Evolutionary conservation across 1,139 yeast genomes (phyloP).

Genomic region (Nadsonia commutata): DNA sequence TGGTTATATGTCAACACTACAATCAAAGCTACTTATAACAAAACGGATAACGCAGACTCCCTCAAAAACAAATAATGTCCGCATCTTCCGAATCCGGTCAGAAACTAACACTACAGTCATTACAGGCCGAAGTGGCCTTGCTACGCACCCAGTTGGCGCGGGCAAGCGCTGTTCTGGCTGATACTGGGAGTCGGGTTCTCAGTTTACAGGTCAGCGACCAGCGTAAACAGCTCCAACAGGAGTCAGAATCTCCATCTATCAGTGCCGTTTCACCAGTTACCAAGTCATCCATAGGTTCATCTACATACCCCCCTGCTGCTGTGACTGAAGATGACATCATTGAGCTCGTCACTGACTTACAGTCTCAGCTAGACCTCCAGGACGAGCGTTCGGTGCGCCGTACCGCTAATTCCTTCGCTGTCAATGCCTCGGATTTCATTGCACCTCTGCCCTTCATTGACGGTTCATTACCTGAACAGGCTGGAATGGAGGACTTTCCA

Average conservation of each 20-base stretch:
- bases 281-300: conserved; percentile 9
- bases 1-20: too few species aligned
- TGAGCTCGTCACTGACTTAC: conserved; percentile 75
- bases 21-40: too few species aligned
- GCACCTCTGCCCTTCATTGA: conserved; percentile 54
- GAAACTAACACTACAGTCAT: neutral
- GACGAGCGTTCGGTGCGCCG: conserved; percentile 26
- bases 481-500: conserved; percentile 34
- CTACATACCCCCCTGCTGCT: conserved; percentile 35
- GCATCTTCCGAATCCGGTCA: too few species aligned
- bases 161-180: neutral
- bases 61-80: too few species aligned
- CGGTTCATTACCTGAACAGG: conserved; percentile 59
- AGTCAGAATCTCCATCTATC: neutral
- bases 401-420: conserved; percentile 20
- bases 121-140: neutral
- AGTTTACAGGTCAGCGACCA: neutral
- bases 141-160: neutral
- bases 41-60: too few species aligned
- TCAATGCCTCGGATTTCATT: conserved; percentile 27
- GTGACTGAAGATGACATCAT: conserved; percentile 74
- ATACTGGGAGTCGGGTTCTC: neutral
- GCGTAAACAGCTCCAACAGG: neutral
- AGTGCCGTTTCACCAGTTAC: conserved; percentile 4
- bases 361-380: conserved; percentile 56